A percentile compares a stretch with the other conserved stretches of the same genome.
Conservation (phyloP, 2,329 filamentous ascomycete genomes). For the Diaporthe sp. region DNA sequence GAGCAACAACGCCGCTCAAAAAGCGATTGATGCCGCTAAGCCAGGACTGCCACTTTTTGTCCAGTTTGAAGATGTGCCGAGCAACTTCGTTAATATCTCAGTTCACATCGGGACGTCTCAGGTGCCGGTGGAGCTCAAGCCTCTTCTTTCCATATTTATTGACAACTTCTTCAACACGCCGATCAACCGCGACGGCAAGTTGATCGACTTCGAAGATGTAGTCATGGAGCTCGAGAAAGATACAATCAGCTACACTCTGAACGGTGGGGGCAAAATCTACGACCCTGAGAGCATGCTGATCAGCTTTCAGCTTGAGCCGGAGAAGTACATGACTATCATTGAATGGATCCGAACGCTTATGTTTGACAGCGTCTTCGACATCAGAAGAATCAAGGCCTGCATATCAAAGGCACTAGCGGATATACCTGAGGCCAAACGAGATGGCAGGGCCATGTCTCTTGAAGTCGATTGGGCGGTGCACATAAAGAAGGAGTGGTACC, state of each 20-base stretch:
- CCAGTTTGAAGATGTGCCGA: conserved; percentile 96
- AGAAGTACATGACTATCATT: conserved; percentile 87
- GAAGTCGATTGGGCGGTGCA: conserved; percentile 84
- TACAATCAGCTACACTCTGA: conserved; percentile 85
- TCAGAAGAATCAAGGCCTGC: conserved; percentile 70
- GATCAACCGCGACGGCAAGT: conserved; percentile 80
- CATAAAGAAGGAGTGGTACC: conserved; percentile 79
- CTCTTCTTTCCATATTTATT: conserved; percentile 84
- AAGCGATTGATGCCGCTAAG: conserved; percentile 78
- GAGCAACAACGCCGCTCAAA: conserved; percentile 78
- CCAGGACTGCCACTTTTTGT: conserved; percentile 82
- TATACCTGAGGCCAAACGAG: conserved; percentile 91
- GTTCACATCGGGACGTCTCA: conserved; percentile 83
- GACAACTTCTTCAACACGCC: conserved; percentile 97
- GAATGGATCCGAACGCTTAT: conserved; percentile 88
- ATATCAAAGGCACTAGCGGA: conserved; percentile 89
- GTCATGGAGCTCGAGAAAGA: conserved; percentile 92
- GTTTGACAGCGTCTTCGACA: conserved; percentile 90
- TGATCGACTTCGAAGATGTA: conserved; percentile 89
- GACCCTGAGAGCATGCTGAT: conserved; percentile 87
- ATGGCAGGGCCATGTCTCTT: conserved; percentile 76
- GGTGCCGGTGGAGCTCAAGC: conserved; percentile 85
- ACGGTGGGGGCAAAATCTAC: conserved; percentile 75
- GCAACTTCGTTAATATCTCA: conserved; percentile 90
- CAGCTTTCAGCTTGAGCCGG: conserved; percentile 86